Base-by-base conservation (phyloP, 108 stramenopile genomes). In the Discostella stelligeroides region DNA sequence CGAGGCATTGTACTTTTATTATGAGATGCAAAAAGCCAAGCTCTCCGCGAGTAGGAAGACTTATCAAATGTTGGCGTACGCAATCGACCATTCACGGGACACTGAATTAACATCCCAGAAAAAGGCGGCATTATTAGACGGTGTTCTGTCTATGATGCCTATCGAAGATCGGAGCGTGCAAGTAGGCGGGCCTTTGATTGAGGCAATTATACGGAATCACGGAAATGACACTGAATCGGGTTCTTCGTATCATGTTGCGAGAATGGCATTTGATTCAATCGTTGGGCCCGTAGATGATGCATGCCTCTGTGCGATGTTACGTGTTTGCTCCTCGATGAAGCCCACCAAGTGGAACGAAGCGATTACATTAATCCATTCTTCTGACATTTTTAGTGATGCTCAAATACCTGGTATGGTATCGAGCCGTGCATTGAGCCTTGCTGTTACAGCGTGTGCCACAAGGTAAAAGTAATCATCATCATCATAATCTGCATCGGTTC, bases 301-400 rank as follows among this genome's bases (percentile, higher is more conserved):
- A 0, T 88, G 87, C 62, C 62, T 91, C n/a, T 81, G 85, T 21
- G 84, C 86, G 15, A 84, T 88, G 42, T 59, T 88, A 37, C 74
- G 53, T 17, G 84, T 84, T 40, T 88, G 84, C 59, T 68, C 79
- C 15, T 48, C 42, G 11, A 68, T 70, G 7, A 56, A 38, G 21
- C 54, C 69, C 4, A 38, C 59, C 15, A 59, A 68, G 39, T 91
- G 90, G 87, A 45, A 83, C 49, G 88, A 86, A 12, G 84, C 87
- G 4, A 42, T 88, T 20, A 60, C 65, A 10, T 60, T 88, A 4
- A 60, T 86, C 18, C 87, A 91, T 60, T 80, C 82, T 0, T 84
- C 84, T 43, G 85, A 89, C 63, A 83, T 86, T 41, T 69, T 85
- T 0, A 76, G 51, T 24, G 63, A 50, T 6, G 70, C 79, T 20